Base-by-base conservation (phyloP, 768 basidiomycete genomes). In the Trametes elegans region DNA sequence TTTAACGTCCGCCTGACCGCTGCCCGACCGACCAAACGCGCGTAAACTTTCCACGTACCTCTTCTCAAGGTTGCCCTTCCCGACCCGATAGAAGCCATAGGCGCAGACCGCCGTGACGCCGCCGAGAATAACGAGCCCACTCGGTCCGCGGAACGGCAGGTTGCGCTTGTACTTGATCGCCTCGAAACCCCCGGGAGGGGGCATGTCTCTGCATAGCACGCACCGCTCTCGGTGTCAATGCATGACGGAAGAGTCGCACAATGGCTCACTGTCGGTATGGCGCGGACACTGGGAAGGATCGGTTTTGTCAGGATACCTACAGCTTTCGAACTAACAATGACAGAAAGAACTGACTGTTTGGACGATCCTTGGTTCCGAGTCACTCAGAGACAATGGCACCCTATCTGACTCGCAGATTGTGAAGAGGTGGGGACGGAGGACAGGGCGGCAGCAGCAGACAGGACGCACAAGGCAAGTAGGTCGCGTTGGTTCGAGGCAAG, bases 121-220 rank as follows among this genome's bases (percentile, higher is more conserved):
- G 49, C 84, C 88, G 60, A 98, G 88, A 65, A 98, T 84, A 60
- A 81, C 87, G 52, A 87, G 76, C 21, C 92, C 93, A 29, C 91
- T 83, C 49, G 92, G 93, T 2, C 92, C 92, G 55, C 89, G 83
- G 68, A 92, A 76, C 41, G 96, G 94, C 42, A 98, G 82, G 73
- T 95, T 96, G 62, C 96, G 89, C 73, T 93, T 95, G 82, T 98
- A 99, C 72, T 87, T 87, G 74, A 99, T 74, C 26, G 87, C 74
- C 68, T 91, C 93, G 73, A 96, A 99, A 2, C 96, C 96, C 58
- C 93, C 94, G 40, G 84, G 63, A 36, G 96, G 96, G 64, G 96
- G 96, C 85, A 99, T 88, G 68, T 99, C 96, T 74, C 95, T 97
- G 73, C 55, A 55, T 47, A 45, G 39, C 51, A 24, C 45, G 39